Evolutionary conservation across 495 filamentous ascomycete species (phyloP).

Genomic region (Cercophora sp.): DNA sequence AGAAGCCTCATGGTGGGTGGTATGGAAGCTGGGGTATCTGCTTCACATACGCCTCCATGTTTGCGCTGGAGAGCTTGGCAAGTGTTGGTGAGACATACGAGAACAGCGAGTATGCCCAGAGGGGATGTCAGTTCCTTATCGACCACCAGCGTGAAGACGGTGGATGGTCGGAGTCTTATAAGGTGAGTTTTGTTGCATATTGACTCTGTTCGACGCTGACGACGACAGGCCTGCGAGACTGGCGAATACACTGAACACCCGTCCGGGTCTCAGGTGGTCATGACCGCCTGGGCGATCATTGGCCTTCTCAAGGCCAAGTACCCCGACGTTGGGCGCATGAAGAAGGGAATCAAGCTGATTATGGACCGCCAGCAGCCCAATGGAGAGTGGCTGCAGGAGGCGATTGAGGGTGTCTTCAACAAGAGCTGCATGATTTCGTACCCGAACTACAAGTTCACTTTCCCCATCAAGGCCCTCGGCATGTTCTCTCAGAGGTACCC

Average conservation of each 20-base stretch:
- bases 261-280: conserved; percentile 74
- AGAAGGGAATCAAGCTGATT: conserved; percentile 71
- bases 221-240: conserved; percentile 51
- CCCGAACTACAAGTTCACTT: conserved; percentile 98
- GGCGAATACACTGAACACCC: conserved; percentile 48
- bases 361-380: conserved; percentile 81
- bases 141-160: conserved; percentile 80
- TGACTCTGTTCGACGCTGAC: neutral
- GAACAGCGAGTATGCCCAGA: conserved; percentile 64
- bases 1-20: conserved; percentile 84
- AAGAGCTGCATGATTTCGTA: conserved; percentile 99
- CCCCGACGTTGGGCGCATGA: conserved; percentile 68
- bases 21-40: conserved; percentile 98
- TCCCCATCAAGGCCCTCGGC: conserved; percentile 88
- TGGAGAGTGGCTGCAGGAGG: conserved; percentile 93
- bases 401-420: conserved; percentile 97
- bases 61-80: conserved; percentile 80
- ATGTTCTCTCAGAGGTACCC: conserved; percentile 78
- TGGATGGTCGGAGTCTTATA: conserved; percentile 95
- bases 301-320: conserved; percentile 80
- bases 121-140: conserved; percentile 81
- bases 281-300: conserved; percentile 89
- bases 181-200: conserved; percentile 48
- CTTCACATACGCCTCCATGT: conserved; percentile 95
- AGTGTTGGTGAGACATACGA: conserved; percentile 77